Evolutionary conservation across 2,329 filamentous ascomycete species (phyloP).

Genomic region (Penicillium frequentans): DNA sequence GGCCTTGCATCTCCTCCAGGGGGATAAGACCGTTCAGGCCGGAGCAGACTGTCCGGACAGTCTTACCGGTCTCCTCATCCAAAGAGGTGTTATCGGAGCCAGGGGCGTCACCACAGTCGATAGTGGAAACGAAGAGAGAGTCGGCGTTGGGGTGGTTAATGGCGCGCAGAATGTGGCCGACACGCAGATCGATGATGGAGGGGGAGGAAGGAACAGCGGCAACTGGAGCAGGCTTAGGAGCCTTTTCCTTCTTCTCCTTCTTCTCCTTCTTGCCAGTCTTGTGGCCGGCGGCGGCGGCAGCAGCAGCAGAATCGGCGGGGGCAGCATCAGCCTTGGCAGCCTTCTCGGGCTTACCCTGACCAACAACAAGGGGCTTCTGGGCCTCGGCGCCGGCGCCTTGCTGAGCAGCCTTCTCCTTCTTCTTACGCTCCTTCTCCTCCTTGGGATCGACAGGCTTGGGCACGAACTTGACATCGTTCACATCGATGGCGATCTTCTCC

Average conservation of each 20-base stretch:
- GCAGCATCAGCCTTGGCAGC: slow-evolving; percentile 50
- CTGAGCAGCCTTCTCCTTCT: slow-evolving; percentile 78
- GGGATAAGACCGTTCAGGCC: slow-evolving; percentile 91
- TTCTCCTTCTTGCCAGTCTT: slow-evolving; percentile 62
- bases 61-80: slow-evolving; percentile 81
- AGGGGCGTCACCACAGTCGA: slow-evolving; percentile 85
- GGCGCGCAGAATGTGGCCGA: slow-evolving; percentile 96
- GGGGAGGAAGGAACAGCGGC: slow-evolving; percentile 77
- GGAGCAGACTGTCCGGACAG: slow-evolving; percentile 93
- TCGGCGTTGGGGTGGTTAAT: slow-evolving; percentile 96
- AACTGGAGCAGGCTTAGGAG: slow-evolving; percentile 69
- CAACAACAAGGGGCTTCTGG: slow-evolving; percentile 39
- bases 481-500: slow-evolving; percentile 77
- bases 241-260: slow-evolving; percentile 91
- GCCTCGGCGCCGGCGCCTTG: slow-evolving; percentile 14
- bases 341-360: slow-evolving; percentile 36
- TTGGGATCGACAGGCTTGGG: slow-evolving; percentile 88
- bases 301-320: slow-evolving; percentile 36
- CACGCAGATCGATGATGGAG: slow-evolving; percentile 85
- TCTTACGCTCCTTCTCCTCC: slow-evolving; percentile 93
- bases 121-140: slow-evolving; percentile 91
- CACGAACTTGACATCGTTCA: slow-evolving; percentile 78
- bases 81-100: slow-evolving; percentile 79
- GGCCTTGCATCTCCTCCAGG: slow-evolving; percentile 92
- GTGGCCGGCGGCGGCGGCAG: slow-evolving; percentile 44